These are phyloP conservation scores for Oryza glumipatula DNA, from an alignment of 176 grass and related monocot species.

Conservation along the genomic window DNA sequence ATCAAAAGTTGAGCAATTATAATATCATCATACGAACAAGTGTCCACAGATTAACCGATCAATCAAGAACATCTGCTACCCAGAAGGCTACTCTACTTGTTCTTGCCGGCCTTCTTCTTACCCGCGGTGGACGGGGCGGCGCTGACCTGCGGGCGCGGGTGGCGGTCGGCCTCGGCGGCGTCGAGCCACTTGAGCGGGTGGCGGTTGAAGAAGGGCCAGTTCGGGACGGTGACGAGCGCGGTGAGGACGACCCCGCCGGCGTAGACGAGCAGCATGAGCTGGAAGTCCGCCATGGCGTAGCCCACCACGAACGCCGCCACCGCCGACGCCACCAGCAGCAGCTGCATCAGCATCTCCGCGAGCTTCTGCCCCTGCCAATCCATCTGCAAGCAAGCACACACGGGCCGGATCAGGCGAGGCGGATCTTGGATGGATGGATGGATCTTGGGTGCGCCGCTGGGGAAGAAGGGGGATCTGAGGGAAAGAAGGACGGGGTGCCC, in stretches of 20 bases:
- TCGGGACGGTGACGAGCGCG: constrained; percentile 71
- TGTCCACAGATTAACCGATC: not conserved
- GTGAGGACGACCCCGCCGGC: constrained; percentile 85
- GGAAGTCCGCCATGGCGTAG: constrained; percentile 68
- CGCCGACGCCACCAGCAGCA: constrained; percentile 67
- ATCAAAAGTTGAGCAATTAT: constrained; percentile 19
- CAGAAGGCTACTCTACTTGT: constrained; percentile 47
- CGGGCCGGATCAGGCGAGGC: not conserved
- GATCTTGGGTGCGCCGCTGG: not conserved
- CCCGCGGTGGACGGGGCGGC: not conserved
- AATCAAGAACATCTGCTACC: not conserved
- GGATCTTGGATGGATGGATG: constrained; percentile 30
- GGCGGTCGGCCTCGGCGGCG: constrained; percentile 64
- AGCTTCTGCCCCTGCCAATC: constrained; percentile 98
- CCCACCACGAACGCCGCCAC: constrained; percentile 63
- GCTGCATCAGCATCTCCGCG: constrained; percentile 92
- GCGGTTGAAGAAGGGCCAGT: constrained; percentile 88
- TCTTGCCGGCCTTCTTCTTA: constrained; percentile 89
- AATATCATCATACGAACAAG: constrained; percentile 13
- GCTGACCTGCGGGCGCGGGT: constrained; percentile 73
- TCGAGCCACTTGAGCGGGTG: constrained; percentile 91
- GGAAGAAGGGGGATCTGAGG: not conserved
- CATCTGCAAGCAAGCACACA: constrained; percentile 42
- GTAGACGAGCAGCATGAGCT: constrained; percentile 86
- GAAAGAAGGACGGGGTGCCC: not conserved